Evolutionary conservation across 2,329 filamentous ascomycete species (phyloP), one percentile per base, ranked within the genome.

Genomic region (Ophiosphaerella herpotricha): DNA sequence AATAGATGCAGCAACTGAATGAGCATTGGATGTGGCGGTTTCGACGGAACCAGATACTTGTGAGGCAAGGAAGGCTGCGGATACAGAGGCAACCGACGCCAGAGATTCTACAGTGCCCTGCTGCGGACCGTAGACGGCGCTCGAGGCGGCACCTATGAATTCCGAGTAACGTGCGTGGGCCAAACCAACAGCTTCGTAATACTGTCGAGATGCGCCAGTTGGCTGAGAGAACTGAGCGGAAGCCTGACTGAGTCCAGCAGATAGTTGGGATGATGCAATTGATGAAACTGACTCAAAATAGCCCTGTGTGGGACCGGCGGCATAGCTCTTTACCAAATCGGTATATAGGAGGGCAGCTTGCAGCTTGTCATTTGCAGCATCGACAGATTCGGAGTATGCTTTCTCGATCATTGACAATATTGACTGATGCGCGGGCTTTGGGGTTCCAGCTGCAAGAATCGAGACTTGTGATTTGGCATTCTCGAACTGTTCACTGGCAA

Each of bases 101-200:
- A 73, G 36, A 16, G 70, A 74, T 45, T 71, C 67, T 1, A 70
- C 40, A 3, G 61, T 66, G 7, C 68, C 68, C 48, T 72, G 68
- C 24, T 70, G 55, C 33, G 77, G 72, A 44, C 80, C 80, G 47
- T 84, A 86, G 35, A 90, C 77, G 16, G 86, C 89, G 32, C 82
- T 85, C 8, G 88, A 90, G 7, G 89, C 90, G 4, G 86, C 85
- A 11, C 80, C 80, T 2, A 94, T 58, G 64, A 94, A 93, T 42
- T 87, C 86, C 5, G 86, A 85, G 70, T 94, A 94, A 33, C 87
- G 84, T 37, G 86, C 89, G 63, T 95, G 88, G 1, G 91, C 90
- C 38, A 90, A 72, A 24, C 90, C 90, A 21, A 94, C 73, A 9
- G 87, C 89, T 56, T 90, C 87, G 61, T 91, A 92, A 72, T 93